Percentiles rank a stretch among this genome's conserved stretches.
Evolutionary conservation across 345 rosid species (phyloP).

Genomic region (Syzygium grande): DNA sequence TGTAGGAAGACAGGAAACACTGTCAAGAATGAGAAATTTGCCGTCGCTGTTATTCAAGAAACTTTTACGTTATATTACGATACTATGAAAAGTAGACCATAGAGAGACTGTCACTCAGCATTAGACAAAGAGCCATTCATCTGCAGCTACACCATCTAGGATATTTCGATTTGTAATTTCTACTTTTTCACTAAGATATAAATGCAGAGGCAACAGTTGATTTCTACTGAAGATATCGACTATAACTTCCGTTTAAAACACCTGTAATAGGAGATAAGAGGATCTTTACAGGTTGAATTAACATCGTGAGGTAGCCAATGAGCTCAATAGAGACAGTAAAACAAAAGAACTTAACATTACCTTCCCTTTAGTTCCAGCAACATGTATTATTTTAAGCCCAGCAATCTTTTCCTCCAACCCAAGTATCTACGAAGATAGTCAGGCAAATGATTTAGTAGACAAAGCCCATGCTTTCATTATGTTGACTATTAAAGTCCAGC

Average conservation of each 20-base stretch:
- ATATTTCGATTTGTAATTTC: not conserved
- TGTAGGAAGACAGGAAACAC: not conserved
- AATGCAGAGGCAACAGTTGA: not conserved
- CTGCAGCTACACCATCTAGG: not conserved
- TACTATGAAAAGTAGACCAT: not conserved
- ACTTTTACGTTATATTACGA: not conserved
- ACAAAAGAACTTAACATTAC: slow-evolving; percentile 16
- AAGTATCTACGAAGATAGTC: slow-evolving; percentile 40
- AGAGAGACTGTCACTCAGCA: not conserved
- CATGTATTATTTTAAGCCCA: slow-evolving; percentile 69
- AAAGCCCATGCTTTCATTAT: not conserved
- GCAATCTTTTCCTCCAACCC: slow-evolving; percentile 55
- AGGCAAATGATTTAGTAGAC: not conserved
- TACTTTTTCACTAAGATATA: not conserved
- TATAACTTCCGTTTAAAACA: not conserved
- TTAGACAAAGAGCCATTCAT: not conserved
- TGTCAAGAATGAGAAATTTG: not conserved
- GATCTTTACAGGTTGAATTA: not conserved
- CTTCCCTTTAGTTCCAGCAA: slow-evolving; percentile 96
- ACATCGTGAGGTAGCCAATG: not conserved
- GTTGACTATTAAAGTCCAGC: not conserved
- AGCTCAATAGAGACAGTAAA: not conserved
- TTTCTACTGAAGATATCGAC: not conserved
- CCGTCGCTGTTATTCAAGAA: not conserved
- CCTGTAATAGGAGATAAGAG: not conserved